Evolutionary conservation across 495 filamentous ascomycete genomes (phyloP).

Genomic region (Neurospora sp.): DNA sequence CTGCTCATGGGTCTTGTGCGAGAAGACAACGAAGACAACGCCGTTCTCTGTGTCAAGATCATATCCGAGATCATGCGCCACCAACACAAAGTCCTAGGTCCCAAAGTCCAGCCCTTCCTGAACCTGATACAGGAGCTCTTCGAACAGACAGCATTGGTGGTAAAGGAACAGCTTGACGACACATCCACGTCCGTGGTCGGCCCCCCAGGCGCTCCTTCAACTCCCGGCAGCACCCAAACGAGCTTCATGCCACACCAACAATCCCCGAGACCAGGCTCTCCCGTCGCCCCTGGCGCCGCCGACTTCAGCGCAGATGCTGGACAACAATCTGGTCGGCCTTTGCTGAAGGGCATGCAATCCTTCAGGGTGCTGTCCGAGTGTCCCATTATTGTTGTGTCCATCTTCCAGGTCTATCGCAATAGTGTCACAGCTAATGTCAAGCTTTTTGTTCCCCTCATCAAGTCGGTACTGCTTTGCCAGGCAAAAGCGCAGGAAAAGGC

Average conservation of each 20-base stretch:
- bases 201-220: conserved; percentile 58
- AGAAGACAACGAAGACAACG: conserved; percentile 96
- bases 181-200: conserved; percentile 33
- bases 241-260: conserved; percentile 49
- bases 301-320: conserved; percentile 54
- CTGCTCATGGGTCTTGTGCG: conserved; percentile 78
- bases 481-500: conserved; percentile 90
- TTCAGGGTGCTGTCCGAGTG: conserved; percentile 98
- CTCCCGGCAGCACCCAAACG: conserved; percentile 62
- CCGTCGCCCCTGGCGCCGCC: conserved; percentile 53
- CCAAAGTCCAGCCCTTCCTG: conserved; percentile 80
- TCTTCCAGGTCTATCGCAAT: conserved; percentile 83
- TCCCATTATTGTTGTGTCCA: conserved; percentile 96
- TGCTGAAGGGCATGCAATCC: conserved; percentile 90
- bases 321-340: conserved; percentile 66
- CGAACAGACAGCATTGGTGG: conserved; percentile 83
- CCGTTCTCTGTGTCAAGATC: conserved; percentile 92
- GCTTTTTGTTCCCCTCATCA: conserved; percentile 87
- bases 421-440: conserved; percentile 79
- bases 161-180: conserved; percentile 85
- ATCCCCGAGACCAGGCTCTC: conserved; percentile 81
- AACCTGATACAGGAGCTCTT: conserved; percentile 93
- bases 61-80: conserved; percentile 93
- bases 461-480: conserved; percentile 77
- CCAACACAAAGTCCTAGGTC: conserved; percentile 68